phyloP scores from a whole-genome alignment of 2,329 filamentous ascomycete species.

The Oidium heveae region DNA sequence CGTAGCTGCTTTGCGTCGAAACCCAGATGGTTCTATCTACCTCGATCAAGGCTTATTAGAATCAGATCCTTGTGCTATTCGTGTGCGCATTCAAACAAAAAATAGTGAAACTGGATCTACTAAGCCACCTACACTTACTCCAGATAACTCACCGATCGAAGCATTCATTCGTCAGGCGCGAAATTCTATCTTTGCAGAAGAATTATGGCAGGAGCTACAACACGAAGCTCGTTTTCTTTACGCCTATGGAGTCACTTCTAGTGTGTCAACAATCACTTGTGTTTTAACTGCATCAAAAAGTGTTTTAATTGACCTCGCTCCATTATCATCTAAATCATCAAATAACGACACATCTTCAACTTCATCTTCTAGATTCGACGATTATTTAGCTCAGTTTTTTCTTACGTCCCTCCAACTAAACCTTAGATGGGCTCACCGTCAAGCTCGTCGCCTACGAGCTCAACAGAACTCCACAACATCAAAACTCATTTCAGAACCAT shows the following conservation, averaged over 20 bases:
- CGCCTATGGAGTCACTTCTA: constrained; percentile 39
- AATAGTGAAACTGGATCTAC: constrained; percentile 33
- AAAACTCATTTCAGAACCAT: constrained; percentile 17
- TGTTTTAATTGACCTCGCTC: constrained; percentile 41
- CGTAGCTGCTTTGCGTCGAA: constrained; percentile 54
- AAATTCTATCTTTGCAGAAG: constrained; percentile 59
- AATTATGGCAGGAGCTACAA: constrained; percentile 74
- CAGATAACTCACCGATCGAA: constrained; percentile 34
- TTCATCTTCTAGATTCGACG: constrained; percentile 14
- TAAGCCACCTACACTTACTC: constrained; percentile 23
- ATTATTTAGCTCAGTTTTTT: constrained; percentile 35
- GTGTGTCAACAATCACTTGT: constrained; percentile 30
- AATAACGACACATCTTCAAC: constrained; percentile 2
- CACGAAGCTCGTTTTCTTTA: constrained; percentile 54
- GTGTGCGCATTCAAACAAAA: constrained; percentile 36
- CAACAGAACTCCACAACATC: constrained; percentile 25
- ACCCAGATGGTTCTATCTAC: constrained; percentile 46
- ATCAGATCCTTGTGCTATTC: constrained; percentile 30
- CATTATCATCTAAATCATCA: constrained; percentile 14
- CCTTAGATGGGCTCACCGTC: constrained; percentile 53
- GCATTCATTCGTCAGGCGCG: constrained; percentile 47
- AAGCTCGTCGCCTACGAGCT: constrained; percentile 44
- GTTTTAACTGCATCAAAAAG: constrained; percentile 26
- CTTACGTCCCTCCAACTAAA: constrained; percentile 48
- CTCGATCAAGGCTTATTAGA: constrained; percentile 34